Conservation (phyloP, 768 basidiomycete genomes). For the Tricholoma hemisulphureum region DNA sequence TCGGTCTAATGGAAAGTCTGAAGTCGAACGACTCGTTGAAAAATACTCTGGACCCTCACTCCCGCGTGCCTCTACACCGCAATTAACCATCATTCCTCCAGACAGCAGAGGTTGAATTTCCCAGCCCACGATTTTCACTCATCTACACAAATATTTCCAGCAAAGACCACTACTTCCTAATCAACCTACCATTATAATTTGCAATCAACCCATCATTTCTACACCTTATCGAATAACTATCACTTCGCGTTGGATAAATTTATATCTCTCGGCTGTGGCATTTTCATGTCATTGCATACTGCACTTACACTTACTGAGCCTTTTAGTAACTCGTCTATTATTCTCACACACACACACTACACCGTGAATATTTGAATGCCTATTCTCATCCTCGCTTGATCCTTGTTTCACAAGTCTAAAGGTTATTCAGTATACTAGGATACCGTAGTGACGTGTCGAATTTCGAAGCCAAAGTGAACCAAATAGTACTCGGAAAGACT, state of each 20-base stretch:
- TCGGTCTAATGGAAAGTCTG: conserved; percentile 10
- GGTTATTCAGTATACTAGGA: neutral
- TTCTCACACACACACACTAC: neutral
- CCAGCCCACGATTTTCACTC: conserved; percentile 16
- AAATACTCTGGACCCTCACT: conserved; percentile 34
- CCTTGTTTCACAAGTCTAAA: neutral
- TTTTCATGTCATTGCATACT: conserved; percentile 8
- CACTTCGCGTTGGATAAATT: conserved; percentile 22
- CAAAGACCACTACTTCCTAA: conserved; percentile 5
- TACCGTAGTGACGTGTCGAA: conserved; percentile 35
- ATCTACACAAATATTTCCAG: conserved; percentile 10
- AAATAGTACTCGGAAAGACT: conserved; percentile 26
- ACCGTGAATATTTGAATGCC: too few species aligned
- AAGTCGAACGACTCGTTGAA: conserved; percentile 72
- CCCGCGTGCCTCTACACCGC: conserved; percentile 17
- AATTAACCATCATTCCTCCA: conserved; percentile 12
- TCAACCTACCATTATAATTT: conserved; percentile 22
- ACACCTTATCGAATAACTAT: conserved; percentile 29
- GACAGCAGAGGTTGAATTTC: conserved; percentile 25
- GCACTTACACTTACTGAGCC: conserved; percentile 12
- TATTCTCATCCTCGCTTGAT: neutral
- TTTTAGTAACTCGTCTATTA: conserved; percentile 15
- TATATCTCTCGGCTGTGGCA: conserved; percentile 15
- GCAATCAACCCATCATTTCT: conserved; percentile 22
- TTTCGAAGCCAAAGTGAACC: conserved; percentile 33